Evolutionary conservation across 176 grass and related monocot species (phyloP).

Genomic region (Oryza meyeriana): DNA sequence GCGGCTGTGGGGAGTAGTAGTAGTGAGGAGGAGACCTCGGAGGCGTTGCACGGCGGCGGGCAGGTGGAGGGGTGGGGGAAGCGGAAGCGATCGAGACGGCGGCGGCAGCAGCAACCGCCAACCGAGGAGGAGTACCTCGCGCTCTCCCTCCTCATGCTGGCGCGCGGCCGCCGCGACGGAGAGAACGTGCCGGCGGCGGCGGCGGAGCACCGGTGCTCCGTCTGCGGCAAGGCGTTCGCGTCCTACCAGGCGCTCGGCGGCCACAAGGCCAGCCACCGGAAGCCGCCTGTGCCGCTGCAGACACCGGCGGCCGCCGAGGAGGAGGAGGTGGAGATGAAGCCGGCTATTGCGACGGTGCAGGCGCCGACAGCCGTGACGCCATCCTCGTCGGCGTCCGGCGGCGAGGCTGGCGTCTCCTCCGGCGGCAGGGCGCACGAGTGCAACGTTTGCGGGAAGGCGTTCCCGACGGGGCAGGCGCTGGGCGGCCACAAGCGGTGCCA

Average conservation of each 20-base stretch:
- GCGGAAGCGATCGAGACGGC: constrained; percentile 53
- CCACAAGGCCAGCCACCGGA: constrained; percentile 91
- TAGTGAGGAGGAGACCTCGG: neutral
- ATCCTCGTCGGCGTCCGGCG: constrained; percentile 22
- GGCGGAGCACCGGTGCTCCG: constrained; percentile 64
- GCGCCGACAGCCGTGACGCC: neutral
- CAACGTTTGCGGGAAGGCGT: constrained; percentile 71
- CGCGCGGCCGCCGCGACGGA: constrained; percentile 36
- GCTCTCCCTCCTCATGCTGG: constrained; percentile 75
- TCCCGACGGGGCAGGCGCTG: constrained; percentile 80
- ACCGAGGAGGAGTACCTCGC: constrained; percentile 78
- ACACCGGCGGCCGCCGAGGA: neutral
- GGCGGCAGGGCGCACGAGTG: constrained; percentile 47
- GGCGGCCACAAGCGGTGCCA: constrained; percentile 90
- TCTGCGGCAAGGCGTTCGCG: constrained; percentile 81
- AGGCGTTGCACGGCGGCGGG: neutral
- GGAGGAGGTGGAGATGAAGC: neutral
- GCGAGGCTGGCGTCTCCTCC: neutral
- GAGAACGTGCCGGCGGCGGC: neutral
- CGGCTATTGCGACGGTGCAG: neutral
- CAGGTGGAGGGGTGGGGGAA: constrained; percentile 42
- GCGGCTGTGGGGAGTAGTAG: neutral
- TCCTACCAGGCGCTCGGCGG: constrained; percentile 91
- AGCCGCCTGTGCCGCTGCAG: neutral
- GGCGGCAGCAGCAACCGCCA: neutral